Evolutionary conservation across 2,329 filamentous ascomycete genomes (phyloP), one percentile per base, ranked within the genome.

Genomic region (Colletotrichum tanaceti): DNA sequence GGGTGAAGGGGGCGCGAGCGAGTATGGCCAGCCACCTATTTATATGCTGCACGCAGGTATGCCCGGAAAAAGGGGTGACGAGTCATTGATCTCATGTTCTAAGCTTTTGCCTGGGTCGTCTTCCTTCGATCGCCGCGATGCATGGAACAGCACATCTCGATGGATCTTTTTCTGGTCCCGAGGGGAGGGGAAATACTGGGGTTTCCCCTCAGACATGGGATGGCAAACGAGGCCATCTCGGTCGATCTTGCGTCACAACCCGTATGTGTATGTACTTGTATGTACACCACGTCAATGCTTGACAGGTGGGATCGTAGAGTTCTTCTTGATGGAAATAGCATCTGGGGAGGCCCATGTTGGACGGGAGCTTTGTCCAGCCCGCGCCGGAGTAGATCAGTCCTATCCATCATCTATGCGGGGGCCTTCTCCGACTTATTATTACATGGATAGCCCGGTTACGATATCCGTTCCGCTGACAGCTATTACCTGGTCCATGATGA

Each of bases 21-120:
- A 94, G 94, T 11, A 97, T 87, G 58, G 88, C 85, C 77, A 97
- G 95, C 62, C 90, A 81, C 38, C 89, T 85, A 79, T 97, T 94
- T 47, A 89, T 91, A 67, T 86, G 78, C n/a, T n/a, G n/a, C n/a
- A n/a, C n/a, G n/a, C 60, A 98, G 86, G 24, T 91, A 67, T 86
- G 78, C 60, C 98, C 86, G 24, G 94, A 74, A 97, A 95, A 65
- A 35, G 54, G 62, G 38, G 39, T 16, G 61, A 47, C 61, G 61
- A 60, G 61, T 68, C 65, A 60, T 59, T 65, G 54, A 43, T 20
- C 20, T 54, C 46, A 58, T 47, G 20, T 50, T 44, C 49, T 58
- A 32, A 43, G 52, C n/a, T 46, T 46, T 58, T 32, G 20, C 50
- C 54, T 54, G 46, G 55, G 20, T 9, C 28, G 9, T 24, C 53